These are phyloP conservation scores for Bothriochloa decipiens DNA, from an alignment of 176 grass and related monocot genomes.

Conservation along the genomic window DNA sequence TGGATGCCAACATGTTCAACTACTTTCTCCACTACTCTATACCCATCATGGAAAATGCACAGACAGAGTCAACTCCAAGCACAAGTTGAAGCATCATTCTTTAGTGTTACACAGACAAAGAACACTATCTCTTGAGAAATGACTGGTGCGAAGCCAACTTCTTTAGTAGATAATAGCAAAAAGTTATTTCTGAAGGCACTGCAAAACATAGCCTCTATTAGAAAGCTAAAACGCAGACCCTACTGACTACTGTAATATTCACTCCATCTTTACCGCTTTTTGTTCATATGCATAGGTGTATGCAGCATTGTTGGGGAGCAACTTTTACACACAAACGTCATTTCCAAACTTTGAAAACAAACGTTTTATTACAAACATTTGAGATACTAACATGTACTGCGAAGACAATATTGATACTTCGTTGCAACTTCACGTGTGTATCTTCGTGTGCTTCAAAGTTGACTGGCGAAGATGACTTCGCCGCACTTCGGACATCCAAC, in stretches of 20 bases:
- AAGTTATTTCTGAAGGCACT: background rate
- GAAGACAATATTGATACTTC: too few relatives aligned
- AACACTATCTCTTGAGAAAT: background rate
- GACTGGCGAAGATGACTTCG: too few relatives aligned
- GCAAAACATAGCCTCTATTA: background rate
- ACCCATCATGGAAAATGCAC: slow-evolving; percentile 3
- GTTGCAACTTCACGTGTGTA: too few relatives aligned
- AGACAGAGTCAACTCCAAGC: slow-evolving; percentile 5
- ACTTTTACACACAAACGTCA: too few relatives aligned
- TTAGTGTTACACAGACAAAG: background rate
- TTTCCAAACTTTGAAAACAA: too few relatives aligned
- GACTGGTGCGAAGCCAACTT: slow-evolving; percentile 3
- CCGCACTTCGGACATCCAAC: too few relatives aligned
- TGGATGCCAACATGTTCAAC: background rate
- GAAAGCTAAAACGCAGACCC: background rate
- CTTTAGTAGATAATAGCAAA: background rate
- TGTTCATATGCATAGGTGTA: background rate
- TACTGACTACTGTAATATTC: background rate
- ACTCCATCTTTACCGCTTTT: background rate
- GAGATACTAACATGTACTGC: too few relatives aligned
- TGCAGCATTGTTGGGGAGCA: too few relatives aligned
- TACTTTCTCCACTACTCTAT: background rate
- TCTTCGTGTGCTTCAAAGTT: too few relatives aligned
- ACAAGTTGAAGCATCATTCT: slow-evolving; percentile 14
- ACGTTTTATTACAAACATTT: too few relatives aligned